Conservation (phyloP, 23 red algal genomes). For the Gracilaria vermiculophylla region DNA sequence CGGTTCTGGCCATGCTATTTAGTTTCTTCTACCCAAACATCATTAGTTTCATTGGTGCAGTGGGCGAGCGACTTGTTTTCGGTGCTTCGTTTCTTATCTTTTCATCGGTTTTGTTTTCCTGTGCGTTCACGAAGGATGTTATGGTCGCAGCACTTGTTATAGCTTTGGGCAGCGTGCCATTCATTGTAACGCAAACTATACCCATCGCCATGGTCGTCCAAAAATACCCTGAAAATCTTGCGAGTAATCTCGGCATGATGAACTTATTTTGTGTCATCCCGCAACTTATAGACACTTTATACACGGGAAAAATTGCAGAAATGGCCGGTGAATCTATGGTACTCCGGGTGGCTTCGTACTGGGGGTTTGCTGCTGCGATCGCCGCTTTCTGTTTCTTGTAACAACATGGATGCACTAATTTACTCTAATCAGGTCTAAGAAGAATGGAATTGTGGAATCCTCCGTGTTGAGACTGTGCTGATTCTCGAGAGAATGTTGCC, state of each 20-base stretch:
- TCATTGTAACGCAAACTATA: slow-evolving; percentile 75
- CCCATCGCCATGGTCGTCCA: slow-evolving; percentile 65
- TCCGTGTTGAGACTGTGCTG: too few species aligned
- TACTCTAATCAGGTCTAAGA: too few species aligned
- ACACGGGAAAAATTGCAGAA: slow-evolving; percentile 64
- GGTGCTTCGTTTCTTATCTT: slow-evolving; percentile 59
- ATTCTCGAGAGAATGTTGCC: too few species aligned
- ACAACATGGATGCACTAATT: not conserved
- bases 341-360: slow-evolving; percentile 49
- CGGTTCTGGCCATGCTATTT: slow-evolving; percentile 39
- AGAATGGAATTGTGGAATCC: too few species aligned
- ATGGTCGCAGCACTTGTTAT: slow-evolving; percentile 45
- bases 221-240: slow-evolving; percentile 53
- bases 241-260: slow-evolving; percentile 61
- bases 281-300: slow-evolving; percentile 73
- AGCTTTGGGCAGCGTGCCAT: slow-evolving; percentile 56
- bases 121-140: slow-evolving; percentile 54
- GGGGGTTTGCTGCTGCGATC: slow-evolving; percentile 58
- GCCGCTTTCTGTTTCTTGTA: slow-evolving; percentile 55
- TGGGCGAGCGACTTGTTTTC: slow-evolving; percentile 62
- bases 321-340: slow-evolving; percentile 55
- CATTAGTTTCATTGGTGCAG: slow-evolving; percentile 39
- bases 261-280: slow-evolving; percentile 65
- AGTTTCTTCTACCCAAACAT: slow-evolving; percentile 52
- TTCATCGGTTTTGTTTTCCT: slow-evolving; percentile 43